These are phyloP conservation scores for Halophytophthora batemanensis DNA, from an alignment of 352 stramenopile species.

Conservation along the genomic window DNA sequence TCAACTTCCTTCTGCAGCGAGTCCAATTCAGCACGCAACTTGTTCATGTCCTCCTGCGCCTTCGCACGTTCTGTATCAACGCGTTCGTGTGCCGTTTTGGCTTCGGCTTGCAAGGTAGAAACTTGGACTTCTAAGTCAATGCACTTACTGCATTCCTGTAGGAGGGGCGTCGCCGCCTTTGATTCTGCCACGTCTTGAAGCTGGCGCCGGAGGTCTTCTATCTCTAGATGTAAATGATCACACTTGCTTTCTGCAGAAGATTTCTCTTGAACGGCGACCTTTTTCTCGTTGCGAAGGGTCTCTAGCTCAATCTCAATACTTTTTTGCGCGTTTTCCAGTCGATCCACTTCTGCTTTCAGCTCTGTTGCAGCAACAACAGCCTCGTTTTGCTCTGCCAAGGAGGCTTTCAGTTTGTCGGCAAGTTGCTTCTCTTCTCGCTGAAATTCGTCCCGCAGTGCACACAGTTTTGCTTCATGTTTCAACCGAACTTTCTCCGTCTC, in stretches of 20 bases:
- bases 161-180: neutral
- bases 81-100: too few relatives aligned
- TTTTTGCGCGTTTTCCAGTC: constrained; percentile 15
- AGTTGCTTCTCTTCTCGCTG: constrained; percentile 33
- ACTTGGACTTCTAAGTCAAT: constrained; percentile 12
- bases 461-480: constrained; percentile 39
- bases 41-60: constrained; percentile 8
- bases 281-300: constrained; percentile 13
- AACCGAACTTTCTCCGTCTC: constrained; percentile 39
- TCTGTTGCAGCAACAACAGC: constrained; percentile 10
- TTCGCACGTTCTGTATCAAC: constrained; percentile 12
- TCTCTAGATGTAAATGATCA: constrained; percentile 1
- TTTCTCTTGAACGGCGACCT: constrained; percentile 15
- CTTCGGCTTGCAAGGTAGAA: constrained; percentile 5
- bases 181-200: constrained; percentile 1
- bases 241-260: constrained; percentile 6
- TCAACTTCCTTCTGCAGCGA: constrained; percentile 7
- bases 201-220: constrained; percentile 13
- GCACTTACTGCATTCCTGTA: too few relatives aligned
- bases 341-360: constrained; percentile 30
- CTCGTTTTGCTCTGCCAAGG: constrained; percentile 27
- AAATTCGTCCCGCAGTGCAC: constrained; percentile 41
- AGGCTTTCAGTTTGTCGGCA: constrained; percentile 26
- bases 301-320: constrained; percentile 20
- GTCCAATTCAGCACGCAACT: constrained; percentile 11